Base-by-base conservation (phyloP, 352 stramenopile species). In the Pythium rishiriense region DNA sequence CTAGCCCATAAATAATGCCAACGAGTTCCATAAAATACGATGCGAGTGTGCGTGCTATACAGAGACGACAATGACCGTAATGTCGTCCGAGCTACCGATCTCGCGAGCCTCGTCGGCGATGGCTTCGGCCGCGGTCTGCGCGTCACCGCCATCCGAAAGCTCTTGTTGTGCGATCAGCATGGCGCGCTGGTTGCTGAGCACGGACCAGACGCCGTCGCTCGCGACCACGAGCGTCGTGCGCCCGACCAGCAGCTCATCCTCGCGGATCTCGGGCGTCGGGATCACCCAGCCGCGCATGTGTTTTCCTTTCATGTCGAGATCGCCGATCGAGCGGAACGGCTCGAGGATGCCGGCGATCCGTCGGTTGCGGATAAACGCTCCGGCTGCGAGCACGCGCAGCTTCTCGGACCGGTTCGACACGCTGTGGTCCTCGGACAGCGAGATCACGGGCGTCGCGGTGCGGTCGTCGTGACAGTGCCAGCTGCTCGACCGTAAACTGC, bases 241-340 rank as follows among this genome's bases (percentile, higher is more conserved):
- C 15, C 73, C 73, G 19, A 87, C 52, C 11, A 73, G 54, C 49
- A 94, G 56, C 42, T 71, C 69, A 24, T 67, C 75, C 55, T 78
- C 68, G 17, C 66, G 71, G 51, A 94, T 80, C 66, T 92, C 82
- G 7, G 83, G 83, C 33, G 78, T 88, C 17, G 83, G 60, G 37
- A 94, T 85, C 31, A 92, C 82, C 83, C 81, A 92, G 50, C 83
- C 77, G 39, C 78, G 67, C 85, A 94, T 92, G 39, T 75, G 76
- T 17, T 69, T 66, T 35, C 74, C 72, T 62, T 94, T 94, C 72
- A 92, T 76, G 55, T 93, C 85, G n/a, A 92, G 82, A 52, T 96
- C 89, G 21, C 89, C 88, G 29, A 97, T 88, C 6, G 80, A 84
- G 22, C 89, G 75, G n/a, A 91, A 94, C 2, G 90, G 85, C 33